Conservation (phyloP, 2,329 filamentous ascomycete genomes). For the Penicillium brasilianum region DNA sequence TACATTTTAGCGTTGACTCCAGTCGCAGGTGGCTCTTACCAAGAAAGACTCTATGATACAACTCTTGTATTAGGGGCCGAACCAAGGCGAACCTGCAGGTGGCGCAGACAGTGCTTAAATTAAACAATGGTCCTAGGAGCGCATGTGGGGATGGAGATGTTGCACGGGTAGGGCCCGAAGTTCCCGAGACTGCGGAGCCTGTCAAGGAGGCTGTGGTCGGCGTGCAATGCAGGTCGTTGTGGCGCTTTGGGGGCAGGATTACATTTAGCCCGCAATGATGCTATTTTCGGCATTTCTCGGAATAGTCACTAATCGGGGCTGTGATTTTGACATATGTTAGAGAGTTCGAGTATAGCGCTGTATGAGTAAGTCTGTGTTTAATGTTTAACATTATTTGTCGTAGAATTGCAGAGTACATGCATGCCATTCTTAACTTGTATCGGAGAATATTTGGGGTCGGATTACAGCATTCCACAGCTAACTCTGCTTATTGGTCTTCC, state of each 20-base stretch:
- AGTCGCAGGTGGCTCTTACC: no score
- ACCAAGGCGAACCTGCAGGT: background rate
- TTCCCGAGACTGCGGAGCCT: background rate
- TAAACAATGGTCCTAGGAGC: background rate
- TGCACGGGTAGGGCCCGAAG: background rate
- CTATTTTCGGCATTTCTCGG: background rate
- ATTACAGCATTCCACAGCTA: background rate
- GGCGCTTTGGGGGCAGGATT: conserved; percentile 1
- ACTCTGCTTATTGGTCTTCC: background rate
- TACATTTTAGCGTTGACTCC: background rate
- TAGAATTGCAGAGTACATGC: background rate
- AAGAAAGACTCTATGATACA: background rate
- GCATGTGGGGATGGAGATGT: background rate
- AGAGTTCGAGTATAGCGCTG: background rate
- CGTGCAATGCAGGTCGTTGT: background rate
- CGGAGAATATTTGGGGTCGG: background rate
- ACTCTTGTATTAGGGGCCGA: background rate
- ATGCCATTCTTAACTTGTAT: background rate
- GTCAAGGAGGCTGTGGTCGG: background rate
- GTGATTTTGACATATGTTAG: background rate
- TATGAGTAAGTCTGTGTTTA: background rate
- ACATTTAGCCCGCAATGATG: background rate
- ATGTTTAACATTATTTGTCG: background rate
- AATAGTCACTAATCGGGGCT: background rate
- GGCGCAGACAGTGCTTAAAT: background rate